Conservation (phyloP, 2,329 filamentous ascomycete genomes). For the Emergomyces africanus region DNA sequence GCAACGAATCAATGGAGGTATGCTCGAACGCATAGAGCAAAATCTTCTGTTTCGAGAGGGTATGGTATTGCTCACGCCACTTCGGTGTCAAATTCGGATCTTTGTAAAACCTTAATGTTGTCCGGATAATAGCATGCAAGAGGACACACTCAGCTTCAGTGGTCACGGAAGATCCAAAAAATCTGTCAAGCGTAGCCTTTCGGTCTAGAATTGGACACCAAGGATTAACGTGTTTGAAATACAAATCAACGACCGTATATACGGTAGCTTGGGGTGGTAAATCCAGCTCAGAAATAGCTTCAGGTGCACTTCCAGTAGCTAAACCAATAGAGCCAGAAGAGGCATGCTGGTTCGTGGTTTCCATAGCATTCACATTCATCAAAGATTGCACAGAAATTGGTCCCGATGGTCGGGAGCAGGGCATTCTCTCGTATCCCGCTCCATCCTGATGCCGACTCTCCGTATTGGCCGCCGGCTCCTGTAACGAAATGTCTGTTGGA, state of each 20-base stretch:
- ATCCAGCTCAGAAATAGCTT: conserved; percentile 27
- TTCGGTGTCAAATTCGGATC: conserved; percentile 28
- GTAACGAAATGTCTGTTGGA: background rate
- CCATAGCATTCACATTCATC: background rate
- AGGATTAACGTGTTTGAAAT: conserved; percentile 52
- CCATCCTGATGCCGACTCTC: background rate
- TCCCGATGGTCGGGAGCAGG: background rate
- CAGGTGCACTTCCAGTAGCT: background rate
- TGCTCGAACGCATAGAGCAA: conserved; percentile 34
- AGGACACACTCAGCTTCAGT: conserved; percentile 30
- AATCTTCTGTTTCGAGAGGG: conserved; percentile 27
- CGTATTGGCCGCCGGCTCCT: background rate
- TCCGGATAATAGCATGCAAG: conserved; percentile 34
- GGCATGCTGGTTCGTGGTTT: background rate
- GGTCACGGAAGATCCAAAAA: conserved; percentile 32
- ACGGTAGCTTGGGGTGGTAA: conserved; percentile 49
- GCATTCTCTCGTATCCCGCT: background rate
- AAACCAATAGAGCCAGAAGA: background rate
- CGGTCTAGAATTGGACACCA: conserved; percentile 41
- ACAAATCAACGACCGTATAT: conserved; percentile 48
- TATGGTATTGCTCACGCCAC: conserved; percentile 29
- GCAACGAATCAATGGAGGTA: conserved; percentile 27
- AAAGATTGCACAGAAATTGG: conserved; percentile 1
- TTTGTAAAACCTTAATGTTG: conserved; percentile 32
- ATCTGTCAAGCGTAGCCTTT: conserved; percentile 29